Base-by-base conservation (phyloP, 2,329 filamentous ascomycete species). In the Arthrobotrys pseudoclavata region DNA sequence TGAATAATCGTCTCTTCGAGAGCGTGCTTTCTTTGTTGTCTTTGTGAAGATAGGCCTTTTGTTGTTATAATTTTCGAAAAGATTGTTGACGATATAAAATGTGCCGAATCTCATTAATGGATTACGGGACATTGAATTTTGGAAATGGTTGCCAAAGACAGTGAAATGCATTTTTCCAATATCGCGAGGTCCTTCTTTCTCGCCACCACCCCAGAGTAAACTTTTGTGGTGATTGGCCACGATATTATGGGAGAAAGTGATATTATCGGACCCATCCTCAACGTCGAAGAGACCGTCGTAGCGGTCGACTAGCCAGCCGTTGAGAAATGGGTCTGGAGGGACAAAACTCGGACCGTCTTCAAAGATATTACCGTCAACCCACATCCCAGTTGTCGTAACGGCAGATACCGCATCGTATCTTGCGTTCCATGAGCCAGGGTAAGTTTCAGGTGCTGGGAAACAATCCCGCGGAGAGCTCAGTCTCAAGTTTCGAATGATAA, bases 161-260 rank as follows among this genome's bases (percentile, higher is more conserved):
- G 76, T 80, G 26, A 80, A 79, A 4, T 61, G 76, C 79, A 80
- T 80, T 52, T 80, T 80, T n/a, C 79, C 79, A 13, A 80, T 75
- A 45, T 79, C 77, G 2, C 79, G 71, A 20, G 76, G 72, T n/a
- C 76, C 76, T 67, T 79, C 76, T 20, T 77, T 80, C 40, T 77
- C 74, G 13, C 79, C 79, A 12, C 76, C 79, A 15, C 79, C 76
- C 61, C 77, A 79, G 13, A 80, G 76, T 34, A 80, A 57, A 13
- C 72, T 79, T 40, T 79, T 80, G 48, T 79, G 76, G 50, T 80
- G 79, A 48, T 80, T 80, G 4, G 69, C 63, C 6, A 80, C 67
- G 13, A 80, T 74, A 26, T 79, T 80, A 34, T 80, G 79, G 15
- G 79, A 80, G 57, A 80, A 79, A 24, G 79, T 80, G 50, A 80